Conservation (phyloP, 352 stramenopile genomes). For the Phytophthora sp. region DNA sequence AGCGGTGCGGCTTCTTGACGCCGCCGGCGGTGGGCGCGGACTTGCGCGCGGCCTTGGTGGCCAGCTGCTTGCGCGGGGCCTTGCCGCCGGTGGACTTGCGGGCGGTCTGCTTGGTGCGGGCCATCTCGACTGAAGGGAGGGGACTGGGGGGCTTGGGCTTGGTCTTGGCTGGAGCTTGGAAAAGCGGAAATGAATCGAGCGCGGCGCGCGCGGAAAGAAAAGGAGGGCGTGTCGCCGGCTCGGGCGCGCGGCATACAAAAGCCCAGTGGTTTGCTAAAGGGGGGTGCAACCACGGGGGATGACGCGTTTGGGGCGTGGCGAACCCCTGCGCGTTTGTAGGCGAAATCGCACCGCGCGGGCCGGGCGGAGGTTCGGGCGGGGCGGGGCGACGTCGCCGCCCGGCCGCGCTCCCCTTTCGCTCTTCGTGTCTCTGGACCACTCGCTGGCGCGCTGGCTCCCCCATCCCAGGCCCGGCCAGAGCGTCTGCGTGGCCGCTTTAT, state of each 20-base stretch:
- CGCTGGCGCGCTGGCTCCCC: constrained; percentile 14
- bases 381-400: constrained; percentile 32
- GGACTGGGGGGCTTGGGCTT: background rate
- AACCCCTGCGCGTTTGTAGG: background rate
- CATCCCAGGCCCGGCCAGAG: background rate
- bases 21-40: constrained; percentile 91
- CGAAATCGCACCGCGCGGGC: background rate
- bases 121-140: too few species aligned
- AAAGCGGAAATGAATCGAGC: constrained; percentile 44
- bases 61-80: constrained; percentile 94
- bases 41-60: constrained; percentile 93
- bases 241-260: constrained; percentile 36
- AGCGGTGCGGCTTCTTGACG: constrained; percentile 91
- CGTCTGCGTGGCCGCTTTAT: background rate
- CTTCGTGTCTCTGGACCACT: constrained; percentile 36
- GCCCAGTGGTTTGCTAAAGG: constrained; percentile 31
- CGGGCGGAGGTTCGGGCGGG: background rate
- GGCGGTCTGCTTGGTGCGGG: constrained; percentile 97
- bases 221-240: constrained; percentile 3
- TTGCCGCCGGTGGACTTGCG: constrained; percentile 96
- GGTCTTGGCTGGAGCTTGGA: constrained; percentile 19
- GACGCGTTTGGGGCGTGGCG: background rate
- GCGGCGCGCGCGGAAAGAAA: background rate
- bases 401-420: constrained; percentile 21
- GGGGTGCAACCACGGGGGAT: constrained; percentile 42